Percentiles rank a stretch among this genome's conserved stretches.
Evolutionary conservation across 768 basidiomycete species (phyloP).

Genomic region (Leccinum variicolor): DNA sequence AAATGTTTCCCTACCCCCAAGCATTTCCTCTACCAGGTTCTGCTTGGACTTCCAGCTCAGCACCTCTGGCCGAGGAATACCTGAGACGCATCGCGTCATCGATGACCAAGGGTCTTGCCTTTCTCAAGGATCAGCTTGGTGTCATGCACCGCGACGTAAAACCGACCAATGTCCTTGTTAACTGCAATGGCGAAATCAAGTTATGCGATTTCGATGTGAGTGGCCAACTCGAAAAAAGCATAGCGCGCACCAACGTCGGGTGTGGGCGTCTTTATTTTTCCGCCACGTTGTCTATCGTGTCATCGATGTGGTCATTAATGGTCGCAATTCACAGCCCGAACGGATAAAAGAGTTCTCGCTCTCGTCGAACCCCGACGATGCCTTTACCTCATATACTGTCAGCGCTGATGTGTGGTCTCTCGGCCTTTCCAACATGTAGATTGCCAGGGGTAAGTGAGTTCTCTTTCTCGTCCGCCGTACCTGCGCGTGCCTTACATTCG

Average conservation of each 20-base stretch:
- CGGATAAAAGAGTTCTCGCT: slow-evolving; percentile 90
- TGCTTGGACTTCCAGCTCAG: no score
- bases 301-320: not conserved
- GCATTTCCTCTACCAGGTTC: no score
- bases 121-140: no score
- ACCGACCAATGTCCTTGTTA: slow-evolving; percentile 92
- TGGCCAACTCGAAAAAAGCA: slow-evolving; percentile 91
- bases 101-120: no score
- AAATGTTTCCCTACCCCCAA: no score
- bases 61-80: no score
- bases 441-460: slow-evolving; percentile 64
- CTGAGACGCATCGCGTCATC: no score
- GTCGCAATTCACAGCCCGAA: slow-evolving; percentile 62
- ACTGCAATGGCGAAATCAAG: slow-evolving; percentile 84
- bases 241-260: slow-evolving; percentile 98
- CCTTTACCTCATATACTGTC: slow-evolving; percentile 73
- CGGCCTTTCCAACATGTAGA: slow-evolving; percentile 85
- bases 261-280: slow-evolving; percentile 29
- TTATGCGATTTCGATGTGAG: slow-evolving; percentile 98
- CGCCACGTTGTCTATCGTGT: slow-evolving; percentile 1
- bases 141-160: slow-evolving; percentile 88
- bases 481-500: slow-evolving; percentile 1
- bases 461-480: not conserved
- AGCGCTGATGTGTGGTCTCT: slow-evolving; percentile 98
- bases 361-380: slow-evolving; percentile 29